Evolutionary conservation across 2,329 filamentous ascomycete genomes (phyloP), one percentile per base, ranked within the genome.

Genomic region (Ophidiomyces ophidiicola): DNA sequence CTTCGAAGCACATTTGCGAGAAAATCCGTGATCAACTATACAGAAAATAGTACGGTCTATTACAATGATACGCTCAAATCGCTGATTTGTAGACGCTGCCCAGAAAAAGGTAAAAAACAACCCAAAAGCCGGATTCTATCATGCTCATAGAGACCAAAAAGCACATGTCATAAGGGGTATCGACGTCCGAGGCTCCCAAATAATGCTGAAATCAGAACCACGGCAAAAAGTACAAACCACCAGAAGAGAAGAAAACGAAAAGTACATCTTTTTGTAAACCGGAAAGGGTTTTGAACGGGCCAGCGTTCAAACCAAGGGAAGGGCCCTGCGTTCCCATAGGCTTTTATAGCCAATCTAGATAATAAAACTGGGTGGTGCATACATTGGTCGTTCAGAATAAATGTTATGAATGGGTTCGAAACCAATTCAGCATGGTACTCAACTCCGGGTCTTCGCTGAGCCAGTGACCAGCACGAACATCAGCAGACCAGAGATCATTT

Each of bases 381-480:
- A n/a, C 18, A 23, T 11, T 18, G 21, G 35, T n/a, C 21, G 35
- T 18, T 15, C 11, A 12, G 11, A 6, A 14, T 28, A 10, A 11
- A 2, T 14, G 28, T 41, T 35, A 43, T 10, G 37, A 38, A 42
- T 61, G 60, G 21, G 56, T 53, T 32, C 53, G 55, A 30, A 67
- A 62, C 61, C 64, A 68, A 23, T 53, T 51, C 17, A 60, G 63
- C 33, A 76, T 72, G 14, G 61, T 60, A 11, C 63, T 60, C 42
- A 78, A 57, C 5, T 69, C 62, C 3, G 75, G 75, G 50, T 78
- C 75, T 45, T 79, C 75, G 25, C 60, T 58, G 31, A 77, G 60
- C 74, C 74, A 79, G 58, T 76, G 74, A 26, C 71, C 70, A 46
- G 72, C 70, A 29, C 68, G 59, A 30, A 61, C 50, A 50, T 78